These are phyloP conservation scores for Cardiospermum halicacabum DNA, from an alignment of 345 rosid genomes.

Conservation along the genomic window DNA sequence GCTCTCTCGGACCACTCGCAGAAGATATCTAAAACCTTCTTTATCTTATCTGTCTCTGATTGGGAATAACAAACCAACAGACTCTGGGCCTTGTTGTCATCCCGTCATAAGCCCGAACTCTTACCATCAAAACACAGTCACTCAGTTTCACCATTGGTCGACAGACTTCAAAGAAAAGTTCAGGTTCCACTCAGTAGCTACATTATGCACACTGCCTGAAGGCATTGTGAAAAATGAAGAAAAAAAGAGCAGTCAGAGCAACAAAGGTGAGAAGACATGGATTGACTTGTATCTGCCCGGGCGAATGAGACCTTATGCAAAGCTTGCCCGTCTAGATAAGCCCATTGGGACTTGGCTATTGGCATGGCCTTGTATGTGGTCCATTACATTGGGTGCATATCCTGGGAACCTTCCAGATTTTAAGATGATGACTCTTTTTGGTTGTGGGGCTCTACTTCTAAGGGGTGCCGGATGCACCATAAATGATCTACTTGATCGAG, in stretches of 20 bases:
- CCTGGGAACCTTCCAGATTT: conserved; percentile 72
- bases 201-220: conserved; percentile 38
- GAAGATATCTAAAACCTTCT: conserved; percentile 23
- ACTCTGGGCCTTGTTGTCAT: conserved; percentile 3
- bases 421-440: conserved; percentile 66
- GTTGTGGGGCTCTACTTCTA: conserved; percentile 87
- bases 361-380: conserved; percentile 98
- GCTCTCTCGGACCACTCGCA: conserved; percentile 23
- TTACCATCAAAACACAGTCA: background rate
- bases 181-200: conserved; percentile 15
- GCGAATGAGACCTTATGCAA: conserved; percentile 58
- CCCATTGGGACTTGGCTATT: conserved; percentile 95
- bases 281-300: conserved; percentile 65
- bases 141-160: conserved; percentile 14
- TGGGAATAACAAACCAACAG: conserved; percentile 3
- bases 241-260: conserved; percentile 24
- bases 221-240: conserved; percentile 25
- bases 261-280: conserved; percentile 55
- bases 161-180: conserved; percentile 18
- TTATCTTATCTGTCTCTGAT: conserved; percentile 12
- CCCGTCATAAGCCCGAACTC: conserved; percentile 7
- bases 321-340: conserved; percentile 77
- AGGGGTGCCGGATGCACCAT: conserved; percentile 93
- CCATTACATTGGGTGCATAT: conserved; percentile 74
- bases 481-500: conserved; percentile 88